A percentile compares a stretch with the other conserved stretches of the same genome.
Conservation (phyloP, 2,329 filamentous ascomycete species). For the Colletotrichum costaricense region DNA sequence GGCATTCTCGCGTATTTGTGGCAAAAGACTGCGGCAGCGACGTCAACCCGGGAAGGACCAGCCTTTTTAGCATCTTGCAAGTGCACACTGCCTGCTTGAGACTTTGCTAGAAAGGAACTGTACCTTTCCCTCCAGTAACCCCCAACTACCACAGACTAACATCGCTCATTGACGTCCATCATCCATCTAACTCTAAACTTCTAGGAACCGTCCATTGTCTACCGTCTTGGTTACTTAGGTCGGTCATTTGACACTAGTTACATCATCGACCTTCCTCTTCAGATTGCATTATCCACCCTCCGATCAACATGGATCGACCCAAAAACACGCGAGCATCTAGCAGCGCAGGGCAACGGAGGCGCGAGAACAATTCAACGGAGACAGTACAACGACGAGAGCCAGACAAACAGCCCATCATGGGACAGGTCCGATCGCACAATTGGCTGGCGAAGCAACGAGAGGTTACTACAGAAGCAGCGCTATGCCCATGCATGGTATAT, state of each 20-base stretch:
- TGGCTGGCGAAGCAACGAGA: constrained; percentile 11
- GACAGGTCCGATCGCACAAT: constrained; percentile 4
- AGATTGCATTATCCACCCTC: neutral
- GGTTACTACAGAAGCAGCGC: neutral
- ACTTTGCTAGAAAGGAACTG: neutral
- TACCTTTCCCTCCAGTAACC: neutral
- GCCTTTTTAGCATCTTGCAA: neutral
- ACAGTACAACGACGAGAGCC: neutral
- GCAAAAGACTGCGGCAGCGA: neutral
- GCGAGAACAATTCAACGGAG: constrained; percentile 2
- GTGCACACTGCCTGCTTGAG: neutral
- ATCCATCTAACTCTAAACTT: neutral
- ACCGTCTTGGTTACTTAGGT: neutral
- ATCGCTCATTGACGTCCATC: neutral
- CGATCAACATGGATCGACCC: neutral
- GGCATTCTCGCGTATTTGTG: neutral
- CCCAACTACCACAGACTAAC: neutral
- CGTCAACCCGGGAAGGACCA: neutral
- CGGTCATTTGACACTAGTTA: neutral
- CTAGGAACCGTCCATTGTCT: neutral
- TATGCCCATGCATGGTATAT: constrained; percentile 19
- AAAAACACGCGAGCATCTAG: neutral
- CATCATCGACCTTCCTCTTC: neutral
- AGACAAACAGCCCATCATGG: constrained; percentile 4
- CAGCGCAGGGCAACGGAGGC: neutral